phyloP scores from a whole-genome alignment of 2,329 filamentous ascomycete species.

The Talaromyces sp. region DNA sequence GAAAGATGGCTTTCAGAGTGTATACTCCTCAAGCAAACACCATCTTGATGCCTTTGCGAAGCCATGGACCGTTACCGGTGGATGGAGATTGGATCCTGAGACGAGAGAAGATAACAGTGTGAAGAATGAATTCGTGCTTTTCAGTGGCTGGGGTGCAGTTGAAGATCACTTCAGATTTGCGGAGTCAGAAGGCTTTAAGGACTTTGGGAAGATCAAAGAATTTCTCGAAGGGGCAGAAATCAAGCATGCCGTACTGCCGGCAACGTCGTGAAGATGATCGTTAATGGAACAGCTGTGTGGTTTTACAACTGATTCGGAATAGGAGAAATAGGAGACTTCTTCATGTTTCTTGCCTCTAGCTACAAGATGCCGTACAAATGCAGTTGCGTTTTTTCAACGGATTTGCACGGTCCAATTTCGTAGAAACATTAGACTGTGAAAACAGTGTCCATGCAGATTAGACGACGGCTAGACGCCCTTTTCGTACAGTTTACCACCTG shows the following conservation, averaged over 20 bases:
- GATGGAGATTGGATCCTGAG: conserved; percentile 42
- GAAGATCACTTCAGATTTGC: conserved; percentile 39
- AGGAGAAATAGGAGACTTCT: background rate
- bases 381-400: too few species aligned
- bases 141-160: conserved; percentile 41
- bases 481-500: conserved; percentile 27
- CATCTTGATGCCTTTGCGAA: conserved; percentile 31
- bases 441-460: background rate
- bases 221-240: conserved; percentile 29
- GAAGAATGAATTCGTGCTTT: conserved; percentile 45
- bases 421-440: background rate
- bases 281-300: background rate
- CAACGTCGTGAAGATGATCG: background rate
- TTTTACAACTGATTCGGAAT: background rate
- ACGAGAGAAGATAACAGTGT: conserved; percentile 14
- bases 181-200: conserved; percentile 33
- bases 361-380: background rate
- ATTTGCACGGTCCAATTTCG: background rate
- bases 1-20: conserved; percentile 29
- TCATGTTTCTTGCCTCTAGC: background rate
- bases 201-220: conserved; percentile 28
- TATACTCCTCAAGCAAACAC: conserved; percentile 28
- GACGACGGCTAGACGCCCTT: conserved; percentile 17
- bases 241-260: conserved; percentile 25
- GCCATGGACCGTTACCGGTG: conserved; percentile 33